Evolutionary conservation across 495 filamentous ascomycete species (phyloP), one percentile per base, ranked within the genome.

Genomic region (Penicillium silybi): DNA sequence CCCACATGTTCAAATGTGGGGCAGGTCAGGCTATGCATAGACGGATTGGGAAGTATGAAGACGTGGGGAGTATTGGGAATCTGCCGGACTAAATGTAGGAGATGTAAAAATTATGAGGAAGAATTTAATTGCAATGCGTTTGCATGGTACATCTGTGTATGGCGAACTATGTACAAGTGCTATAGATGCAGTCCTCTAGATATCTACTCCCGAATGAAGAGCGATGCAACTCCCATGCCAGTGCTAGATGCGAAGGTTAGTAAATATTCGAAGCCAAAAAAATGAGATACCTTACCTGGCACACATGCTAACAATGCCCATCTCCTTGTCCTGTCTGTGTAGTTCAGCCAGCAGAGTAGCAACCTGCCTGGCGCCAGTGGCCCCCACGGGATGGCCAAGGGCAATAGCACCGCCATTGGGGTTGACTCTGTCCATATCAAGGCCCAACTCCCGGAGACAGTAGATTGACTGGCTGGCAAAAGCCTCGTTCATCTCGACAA

Each of bases 391-490:
- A 65, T 91, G 87, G 18, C 87, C 87, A 1, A 91, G 71, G 4
- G 87, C 87, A 66, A 81, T 79, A 35, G 87, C 87, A 48, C 87
- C 87, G 42, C 87, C 87, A 27, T 87, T 75, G n/a, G 85, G 81
- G 70, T 95, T 96, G 76, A 95, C 80, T 78, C 93, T 95, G 64
- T 77, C 65, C 50, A 73, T 78, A 61, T 90, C 85, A 19, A 95
- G 68, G 34, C 80, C 81, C 10, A 95, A 74, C 46, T 78, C 80
- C 46, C 89, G 77, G 19, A 83, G 67, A 70, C 87, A 91, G 73
- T 93, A 91, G 7, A 93, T 85, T 2, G 86, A 87, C 88, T 95
- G 93, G 46, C 82, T 87, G 13, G 90, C 90, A 60, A 96, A 96
- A 0, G 90, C 90, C 78, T 96, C 90, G 68, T 96, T 96, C 59